Evolutionary conservation across 805 yeast species (phyloP).

Genomic region (Starmerella lactis-condensi): DNA sequence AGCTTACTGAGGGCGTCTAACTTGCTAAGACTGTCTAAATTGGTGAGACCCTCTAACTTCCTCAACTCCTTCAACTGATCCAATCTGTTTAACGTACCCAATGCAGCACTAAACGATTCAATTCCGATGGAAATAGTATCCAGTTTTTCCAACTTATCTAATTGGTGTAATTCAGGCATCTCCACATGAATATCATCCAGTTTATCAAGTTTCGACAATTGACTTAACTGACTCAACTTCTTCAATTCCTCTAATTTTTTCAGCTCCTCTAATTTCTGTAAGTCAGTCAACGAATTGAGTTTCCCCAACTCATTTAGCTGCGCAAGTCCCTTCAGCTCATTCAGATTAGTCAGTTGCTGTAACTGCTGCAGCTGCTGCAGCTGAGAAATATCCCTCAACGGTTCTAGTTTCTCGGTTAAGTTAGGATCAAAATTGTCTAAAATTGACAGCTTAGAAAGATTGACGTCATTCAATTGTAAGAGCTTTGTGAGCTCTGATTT

Average conservation of each 20-base stretch:
- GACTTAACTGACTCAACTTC: conserved; percentile 7
- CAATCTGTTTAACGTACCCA: too few relatives aligned
- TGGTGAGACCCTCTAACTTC: not conserved
- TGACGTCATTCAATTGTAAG: too few relatives aligned
- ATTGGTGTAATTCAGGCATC: conserved; percentile 1
- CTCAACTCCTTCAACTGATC: conserved; percentile 7
- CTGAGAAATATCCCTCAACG: too few relatives aligned
- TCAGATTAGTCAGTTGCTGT: too few relatives aligned
- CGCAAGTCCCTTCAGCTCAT: conserved; percentile 17
- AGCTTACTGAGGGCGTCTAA: conserved; percentile 3
- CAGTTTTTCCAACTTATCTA: conserved; percentile 3
- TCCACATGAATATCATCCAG: conserved; percentile 14
- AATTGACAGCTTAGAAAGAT: too few relatives aligned
- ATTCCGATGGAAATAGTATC: too few relatives aligned
- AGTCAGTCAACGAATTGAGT: conserved; percentile 8
- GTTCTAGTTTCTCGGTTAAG: too few relatives aligned
- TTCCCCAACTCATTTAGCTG: conserved; percentile 16
- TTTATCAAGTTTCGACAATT: conserved; percentile 2
- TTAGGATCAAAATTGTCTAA: too few relatives aligned
- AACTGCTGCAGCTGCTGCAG: too few relatives aligned
- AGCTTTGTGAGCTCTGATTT: too few relatives aligned
- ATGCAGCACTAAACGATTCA: too few relatives aligned
- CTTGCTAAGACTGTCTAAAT: not conserved
- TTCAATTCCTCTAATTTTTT: not conserved
- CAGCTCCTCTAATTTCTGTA: conserved; percentile 1